Evolutionary conservation across 805 yeast genomes (phyloP).

Genomic region (Schizosaccharomyces octosporus): DNA sequence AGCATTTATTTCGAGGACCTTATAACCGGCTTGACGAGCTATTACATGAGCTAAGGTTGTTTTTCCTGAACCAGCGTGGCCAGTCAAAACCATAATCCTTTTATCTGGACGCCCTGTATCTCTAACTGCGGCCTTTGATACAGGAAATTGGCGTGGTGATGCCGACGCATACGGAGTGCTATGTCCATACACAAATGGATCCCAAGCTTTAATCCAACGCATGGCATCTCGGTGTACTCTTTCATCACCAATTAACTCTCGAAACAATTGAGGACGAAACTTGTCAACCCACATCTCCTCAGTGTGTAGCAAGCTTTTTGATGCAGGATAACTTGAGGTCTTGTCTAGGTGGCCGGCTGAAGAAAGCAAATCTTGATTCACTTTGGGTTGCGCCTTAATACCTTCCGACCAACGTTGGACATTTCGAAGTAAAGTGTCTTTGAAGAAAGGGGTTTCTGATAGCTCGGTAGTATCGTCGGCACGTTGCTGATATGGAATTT

Average conservation of each 20-base stretch:
- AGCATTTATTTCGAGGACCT: constrained; percentile 66
- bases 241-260: constrained; percentile 3
- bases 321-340: too few species aligned
- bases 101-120: constrained; percentile 24
- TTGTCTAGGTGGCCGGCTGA: too few species aligned
- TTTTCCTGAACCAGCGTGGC: constrained; percentile 87
- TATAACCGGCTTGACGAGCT: constrained; percentile 61
- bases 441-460: not conserved
- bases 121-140: constrained; percentile 11
- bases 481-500: not conserved
- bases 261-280: constrained; percentile 1
- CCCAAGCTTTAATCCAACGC: constrained; percentile 47
- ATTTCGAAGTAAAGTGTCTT: too few species aligned
- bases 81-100: constrained; percentile 52
- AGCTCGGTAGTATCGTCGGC: not conserved
- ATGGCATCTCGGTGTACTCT: constrained; percentile 31
- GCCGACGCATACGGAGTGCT: not conserved
- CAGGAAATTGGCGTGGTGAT: not conserved
- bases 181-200: constrained; percentile 23
- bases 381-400: too few species aligned
- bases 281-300: constrained; percentile 1
- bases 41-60: constrained; percentile 70
- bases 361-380: too few species aligned
- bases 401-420: too few species aligned
- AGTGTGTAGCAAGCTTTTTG: too few species aligned